Percentiles rank a stretch among this genome's conserved stretches.
Conservation (phyloP, 306 rosid genomes). For the Ormosia emarginata region DNA sequence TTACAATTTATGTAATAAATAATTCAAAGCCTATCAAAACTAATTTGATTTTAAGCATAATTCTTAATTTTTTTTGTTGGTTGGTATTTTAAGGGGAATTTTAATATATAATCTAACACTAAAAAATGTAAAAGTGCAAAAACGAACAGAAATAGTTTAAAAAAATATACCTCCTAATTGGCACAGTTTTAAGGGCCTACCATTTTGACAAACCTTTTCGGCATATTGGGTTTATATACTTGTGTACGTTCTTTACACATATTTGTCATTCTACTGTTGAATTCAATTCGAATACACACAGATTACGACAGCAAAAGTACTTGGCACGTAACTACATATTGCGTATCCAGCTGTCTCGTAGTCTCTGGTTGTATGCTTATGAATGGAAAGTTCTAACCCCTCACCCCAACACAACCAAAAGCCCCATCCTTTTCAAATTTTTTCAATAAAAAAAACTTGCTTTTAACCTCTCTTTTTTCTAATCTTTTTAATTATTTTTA, state of each 20-base stretch:
- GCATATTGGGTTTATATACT: not conserved
- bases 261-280: not conserved
- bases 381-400: not conserved
- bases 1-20: too few species aligned
- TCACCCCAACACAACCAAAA: not conserved
- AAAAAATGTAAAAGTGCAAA: not conserved
- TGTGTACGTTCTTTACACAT: not conserved
- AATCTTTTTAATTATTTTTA: too few species aligned
- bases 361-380: not conserved
- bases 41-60: too few species aligned
- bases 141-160: not conserved
- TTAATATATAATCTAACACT: too few species aligned
- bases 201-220: not conserved
- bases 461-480: too few species aligned
- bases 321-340: not conserved
- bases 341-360: slow-evolving; percentile 6
- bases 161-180: too few species aligned
- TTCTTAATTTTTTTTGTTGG: too few species aligned
- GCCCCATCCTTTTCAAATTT: not conserved
- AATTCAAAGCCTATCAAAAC: too few species aligned
- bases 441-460: too few species aligned
- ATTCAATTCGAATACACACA: not conserved
- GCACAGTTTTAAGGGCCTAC: not conserved
- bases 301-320: slow-evolving; percentile 1
- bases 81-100: too few species aligned